Evolutionary conservation across 768 basidiomycete species (phyloP).

Genomic region (Mycena capillaripes): DNA sequence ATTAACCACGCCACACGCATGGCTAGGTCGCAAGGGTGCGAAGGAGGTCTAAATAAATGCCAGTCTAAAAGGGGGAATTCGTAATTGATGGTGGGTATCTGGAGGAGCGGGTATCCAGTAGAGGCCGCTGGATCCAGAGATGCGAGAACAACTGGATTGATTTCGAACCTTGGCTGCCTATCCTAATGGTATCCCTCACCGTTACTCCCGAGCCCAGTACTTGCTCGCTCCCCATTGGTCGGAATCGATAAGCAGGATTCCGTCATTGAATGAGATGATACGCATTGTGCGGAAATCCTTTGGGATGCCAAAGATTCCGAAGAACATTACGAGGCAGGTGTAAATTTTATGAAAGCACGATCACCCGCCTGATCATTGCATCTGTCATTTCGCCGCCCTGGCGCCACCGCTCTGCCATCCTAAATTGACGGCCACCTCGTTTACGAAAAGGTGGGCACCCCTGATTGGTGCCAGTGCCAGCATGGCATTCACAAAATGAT

Average conservation of each 20-base stretch:
- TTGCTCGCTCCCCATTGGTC: background rate
- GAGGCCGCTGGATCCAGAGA: background rate
- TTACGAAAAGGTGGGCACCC: too few relatives aligned
- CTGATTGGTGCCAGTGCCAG: too few relatives aligned
- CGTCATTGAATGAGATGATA: background rate
- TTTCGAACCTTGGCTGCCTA: background rate
- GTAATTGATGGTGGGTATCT: background rate
- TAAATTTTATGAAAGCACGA: too few relatives aligned
- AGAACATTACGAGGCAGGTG: too few relatives aligned
- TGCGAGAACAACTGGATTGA: background rate
- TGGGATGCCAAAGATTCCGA: too few relatives aligned
- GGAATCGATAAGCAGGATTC: background rate
- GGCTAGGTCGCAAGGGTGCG: background rate
- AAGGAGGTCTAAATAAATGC: background rate
- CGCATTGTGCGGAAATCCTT: too few relatives aligned
- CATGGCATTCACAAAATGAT: too few relatives aligned
- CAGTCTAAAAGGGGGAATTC: conserved; percentile 1
- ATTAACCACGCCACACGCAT: conserved; percentile 7
- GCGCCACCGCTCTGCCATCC: too few relatives aligned
- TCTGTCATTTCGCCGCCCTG: too few relatives aligned
- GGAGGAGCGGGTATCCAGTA: conserved; percentile 4
- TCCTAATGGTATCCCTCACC: conserved; percentile 1
- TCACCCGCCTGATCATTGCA: too few relatives aligned
- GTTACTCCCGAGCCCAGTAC: background rate
- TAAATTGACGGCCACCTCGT: too few relatives aligned